Evolutionary conservation across 192 early-diverging fungal genomes (phyloP), one percentile per base, ranked within the genome.

Genomic region (Coemansia sp.): DNA sequence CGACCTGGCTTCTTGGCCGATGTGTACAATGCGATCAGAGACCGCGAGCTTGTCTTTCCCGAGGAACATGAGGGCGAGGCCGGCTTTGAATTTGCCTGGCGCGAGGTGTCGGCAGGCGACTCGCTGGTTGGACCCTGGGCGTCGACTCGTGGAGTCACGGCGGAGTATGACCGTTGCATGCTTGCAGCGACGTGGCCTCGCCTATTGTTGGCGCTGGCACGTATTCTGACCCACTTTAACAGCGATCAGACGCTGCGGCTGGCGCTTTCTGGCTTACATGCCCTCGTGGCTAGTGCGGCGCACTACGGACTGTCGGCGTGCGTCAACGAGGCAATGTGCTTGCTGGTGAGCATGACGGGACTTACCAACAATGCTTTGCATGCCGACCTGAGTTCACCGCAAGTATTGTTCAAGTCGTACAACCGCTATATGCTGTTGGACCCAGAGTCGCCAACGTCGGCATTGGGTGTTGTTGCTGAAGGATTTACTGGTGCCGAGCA

Each of bases 41-140:
- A 91, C 51, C 89, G 89, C 54, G 98, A 98, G 82, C 98, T 99
- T 76, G 91, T 98, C 4, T 91, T 99, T 85, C 94, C 96, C 4
- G 96, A 97, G 84, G 98, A 99, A 72, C 95, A 96, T 66, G 96
- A 95, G 63, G 97, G 97, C 18, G 93, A 93, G 11, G 85, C 96
- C 10, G 94, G 96, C 34, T 97, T 98, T 75, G 94, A 95, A 72
- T 96, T 95, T 72, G 91, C 93, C 2, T 99, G 97, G 97, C 93
- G 89, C 67, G 95, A 70, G 44, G 66, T 78, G 3, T 51, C 61
- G 3, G 65, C 71, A 91, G 67, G 76, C 91, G 62, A 85, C 91
- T 67, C 88, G 86, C 12, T 46, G 2, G 66, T 79, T 12, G 89
- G 89, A 4, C 79, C 84, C 1, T 88, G 90, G 69, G 75, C 85